A percentile compares a stretch with the other conserved stretches of the same genome.
Conservation (phyloP, 1,139 yeast species). For the Debaryomyces robertsiae region DNA sequence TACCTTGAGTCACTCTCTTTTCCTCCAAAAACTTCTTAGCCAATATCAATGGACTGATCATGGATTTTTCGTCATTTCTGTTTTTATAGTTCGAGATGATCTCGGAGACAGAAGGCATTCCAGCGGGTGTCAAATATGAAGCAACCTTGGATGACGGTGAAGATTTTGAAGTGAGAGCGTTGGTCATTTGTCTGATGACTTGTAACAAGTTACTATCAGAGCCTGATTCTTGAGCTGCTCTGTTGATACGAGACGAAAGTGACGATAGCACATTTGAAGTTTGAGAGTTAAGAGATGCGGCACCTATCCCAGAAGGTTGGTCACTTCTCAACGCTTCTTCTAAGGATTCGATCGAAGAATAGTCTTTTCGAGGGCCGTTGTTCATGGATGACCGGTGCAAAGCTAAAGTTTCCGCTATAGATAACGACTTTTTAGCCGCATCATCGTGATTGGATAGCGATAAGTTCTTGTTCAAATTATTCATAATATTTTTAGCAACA, state of each 20-base stretch:
- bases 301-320: slow-evolving; percentile 15
- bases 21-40: slow-evolving; percentile 40
- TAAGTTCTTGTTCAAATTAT: slow-evolving; percentile 10
- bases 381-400: slow-evolving; percentile 48
- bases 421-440: slow-evolving; percentile 34
- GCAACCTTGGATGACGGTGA: slow-evolving; percentile 16
- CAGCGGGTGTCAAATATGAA: slow-evolving; percentile 18
- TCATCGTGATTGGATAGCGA: slow-evolving; percentile 11
- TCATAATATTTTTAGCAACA: slow-evolving; percentile 16
- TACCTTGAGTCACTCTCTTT: slow-evolving; percentile 16
- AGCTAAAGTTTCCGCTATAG: slow-evolving; percentile 70
- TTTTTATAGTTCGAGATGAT: slow-evolving; percentile 30
- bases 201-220: slow-evolving; percentile 34
- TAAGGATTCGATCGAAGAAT: slow-evolving; percentile 28
- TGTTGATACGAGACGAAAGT: slow-evolving; percentile 23
- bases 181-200: slow-evolving; percentile 44
- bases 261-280: slow-evolving; percentile 33
- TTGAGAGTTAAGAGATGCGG: slow-evolving; percentile 28
- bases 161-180: slow-evolving; percentile 30
- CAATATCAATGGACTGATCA: slow-evolving; percentile 38
- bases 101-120: slow-evolving; percentile 23
- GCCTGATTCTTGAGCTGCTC: slow-evolving; percentile 15
- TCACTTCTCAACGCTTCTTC: slow-evolving; percentile 29
- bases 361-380: slow-evolving; percentile 30
- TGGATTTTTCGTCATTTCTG: slow-evolving; percentile 24